phyloP scores from a whole-genome alignment of 352 stramenopile genomes.

The Phytophthora capsici region DNA sequence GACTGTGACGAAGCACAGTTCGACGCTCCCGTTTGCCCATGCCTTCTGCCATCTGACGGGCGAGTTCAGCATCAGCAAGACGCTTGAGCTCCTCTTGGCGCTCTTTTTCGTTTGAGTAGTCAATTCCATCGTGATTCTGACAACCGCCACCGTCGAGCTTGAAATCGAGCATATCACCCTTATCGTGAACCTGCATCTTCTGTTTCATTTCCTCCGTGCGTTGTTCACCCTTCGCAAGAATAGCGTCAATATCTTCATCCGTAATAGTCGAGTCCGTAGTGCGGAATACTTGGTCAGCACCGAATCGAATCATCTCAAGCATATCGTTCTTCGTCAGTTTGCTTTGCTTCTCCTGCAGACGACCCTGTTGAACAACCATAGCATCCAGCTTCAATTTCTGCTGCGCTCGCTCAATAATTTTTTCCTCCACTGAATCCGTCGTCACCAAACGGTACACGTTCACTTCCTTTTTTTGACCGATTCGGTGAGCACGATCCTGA shows the following conservation, averaged over 20 bases:
- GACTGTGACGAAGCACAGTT: conserved; percentile 74
- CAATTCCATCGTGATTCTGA: conserved; percentile 97
- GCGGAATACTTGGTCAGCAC: conserved; percentile 97
- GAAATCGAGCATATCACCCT: conserved; percentile 89
- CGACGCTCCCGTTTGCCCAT: conserved; percentile 88
- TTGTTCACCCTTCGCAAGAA: conserved; percentile 93
- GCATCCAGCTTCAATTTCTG: conserved; percentile 96
- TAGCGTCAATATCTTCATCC: conserved; percentile 98
- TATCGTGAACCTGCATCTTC: conserved; percentile 87
- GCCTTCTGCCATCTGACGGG: conserved; percentile 74
- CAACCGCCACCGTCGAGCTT: conserved; percentile 93
- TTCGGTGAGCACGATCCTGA: conserved; percentile 96
- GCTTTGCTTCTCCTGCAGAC: conserved; percentile 88
- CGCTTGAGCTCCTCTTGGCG: conserved; percentile 87
- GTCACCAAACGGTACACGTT: conserved; percentile 96
- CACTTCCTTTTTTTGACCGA: conserved; percentile 99
- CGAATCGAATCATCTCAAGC: conserved; percentile 97
- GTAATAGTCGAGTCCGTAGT: conserved; percentile 97
- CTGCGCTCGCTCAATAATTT: conserved; percentile 97
- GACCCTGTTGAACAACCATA: conserved; percentile 89
- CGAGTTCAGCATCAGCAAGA: conserved; percentile 84
- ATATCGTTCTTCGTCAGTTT: conserved; percentile 97
- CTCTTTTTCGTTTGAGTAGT: conserved; percentile 95
- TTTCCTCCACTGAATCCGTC: conserved; percentile 98
- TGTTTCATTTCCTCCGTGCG: conserved; percentile 90